Base-by-base conservation (phyloP, 352 stramenopile genomes). In the Phytophthora pseudosyringae region DNA sequence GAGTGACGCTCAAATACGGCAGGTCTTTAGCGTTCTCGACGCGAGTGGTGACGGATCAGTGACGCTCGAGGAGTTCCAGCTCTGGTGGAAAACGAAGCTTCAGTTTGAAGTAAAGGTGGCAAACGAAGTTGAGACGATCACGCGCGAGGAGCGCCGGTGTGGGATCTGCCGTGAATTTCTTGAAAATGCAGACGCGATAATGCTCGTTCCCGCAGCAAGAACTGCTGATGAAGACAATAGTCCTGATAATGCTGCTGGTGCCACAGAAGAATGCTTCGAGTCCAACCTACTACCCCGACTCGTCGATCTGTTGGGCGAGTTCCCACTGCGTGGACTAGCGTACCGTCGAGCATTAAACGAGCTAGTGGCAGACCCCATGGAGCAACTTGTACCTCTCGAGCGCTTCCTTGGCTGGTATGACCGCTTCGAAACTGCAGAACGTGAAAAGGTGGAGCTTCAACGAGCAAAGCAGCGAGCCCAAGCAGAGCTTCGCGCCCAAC, bases 11-110 rank as follows among this genome's bases (percentile, higher is more conserved):
- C 68, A 88, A 13, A 75, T 91, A 28, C 61, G 59, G 16, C 71
- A 88, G 36, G 68, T 91, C 5, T 90, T 90, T 45, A 49, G 38
- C 7, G 67, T 91, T 10, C 44, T 93, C 3, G 80, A 93, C 59
- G 85, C 75, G 5, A 86, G 79, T n/a, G 82, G 79, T 12, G 84
- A 91, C 35, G 82, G 81, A 8, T 52, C 71, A 32, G 84, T 91
- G 29, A 90, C 66, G 52, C 53, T 90, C 3, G 82, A 90, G 3
- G 84, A 93, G 57, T 93, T 93, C 58, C 73, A 80, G 43, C 36
- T 83, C n/a, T 93, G 84, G 84, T 91, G 84, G 84, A 75, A 78
- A 56, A 83, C 84, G 1, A 93, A 90, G 32, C 59, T 89, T 3
- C 63, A 83, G 48, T 59, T 93, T 3, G 78, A 89, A 53, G 58